Evolutionary conservation across 1,284 basidiomycete genomes (phyloP).

Genomic region (Athelia sp.): DNA sequence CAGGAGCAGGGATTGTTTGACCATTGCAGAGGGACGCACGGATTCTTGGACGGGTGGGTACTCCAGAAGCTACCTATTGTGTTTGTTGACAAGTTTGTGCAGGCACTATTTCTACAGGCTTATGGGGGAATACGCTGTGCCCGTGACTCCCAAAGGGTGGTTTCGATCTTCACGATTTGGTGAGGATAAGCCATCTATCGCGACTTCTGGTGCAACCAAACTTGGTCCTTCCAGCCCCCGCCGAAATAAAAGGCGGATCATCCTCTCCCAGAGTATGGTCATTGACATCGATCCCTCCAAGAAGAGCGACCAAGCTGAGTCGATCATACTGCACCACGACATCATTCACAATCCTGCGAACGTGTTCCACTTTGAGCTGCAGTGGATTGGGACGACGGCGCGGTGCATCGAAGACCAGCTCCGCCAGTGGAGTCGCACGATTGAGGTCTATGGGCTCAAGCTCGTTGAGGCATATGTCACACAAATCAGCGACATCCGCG

Average conservation of each 20-base stretch:
- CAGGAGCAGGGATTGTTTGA: conserved; percentile 79
- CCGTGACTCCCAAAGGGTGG: conserved; percentile 65
- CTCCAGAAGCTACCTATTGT: not conserved
- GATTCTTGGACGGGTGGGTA: conserved; percentile 81
- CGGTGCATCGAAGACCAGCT: conserved; percentile 91
- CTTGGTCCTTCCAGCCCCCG: conserved; percentile 33
- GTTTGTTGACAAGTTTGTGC: conserved; percentile 4
- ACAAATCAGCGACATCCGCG: conserved; percentile 78
- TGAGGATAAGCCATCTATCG: conserved; percentile 23
- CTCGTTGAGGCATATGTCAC: conserved; percentile 91
- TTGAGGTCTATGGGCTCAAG: conserved; percentile 89
- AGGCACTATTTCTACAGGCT: conserved; percentile 87
- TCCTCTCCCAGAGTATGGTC: conserved; percentile 83
- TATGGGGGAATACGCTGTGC: conserved; percentile 69
- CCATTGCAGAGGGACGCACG: conserved; percentile 73
- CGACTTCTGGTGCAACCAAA: conserved; percentile 33
- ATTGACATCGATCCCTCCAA: conserved; percentile 83
- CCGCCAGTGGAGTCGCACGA: conserved; percentile 77
- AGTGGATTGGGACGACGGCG: conserved; percentile 97
- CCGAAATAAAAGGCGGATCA: conserved; percentile 58
- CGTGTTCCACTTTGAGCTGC: conserved; percentile 93
- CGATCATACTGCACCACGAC: conserved; percentile 85
- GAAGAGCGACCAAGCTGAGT: conserved; percentile 84
- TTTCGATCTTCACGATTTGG: conserved; percentile 46
- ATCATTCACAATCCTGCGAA: conserved; percentile 88